Percentiles rank a stretch among this genome's conserved stretches.
Evolutionary conservation across 2,329 filamentous ascomycete species (phyloP).

Genomic region (Hypoxylon sp.): DNA sequence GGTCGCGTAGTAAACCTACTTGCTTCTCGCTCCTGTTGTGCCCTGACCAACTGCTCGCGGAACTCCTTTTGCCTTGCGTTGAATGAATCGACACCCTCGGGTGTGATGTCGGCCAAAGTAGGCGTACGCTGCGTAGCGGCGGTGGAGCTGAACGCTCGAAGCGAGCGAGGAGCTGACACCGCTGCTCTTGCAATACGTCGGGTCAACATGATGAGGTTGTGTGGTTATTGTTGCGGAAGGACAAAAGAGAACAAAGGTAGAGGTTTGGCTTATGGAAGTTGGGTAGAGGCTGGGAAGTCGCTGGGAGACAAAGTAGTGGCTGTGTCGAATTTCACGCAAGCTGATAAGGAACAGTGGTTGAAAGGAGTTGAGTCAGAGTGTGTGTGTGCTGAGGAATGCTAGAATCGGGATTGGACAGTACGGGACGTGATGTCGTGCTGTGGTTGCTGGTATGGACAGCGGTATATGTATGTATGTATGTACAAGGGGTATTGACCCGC

Average conservation of each 20-base stretch:
- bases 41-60: constrained; percentile 81
- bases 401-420: constrained; percentile 27
- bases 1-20: constrained; percentile 68
- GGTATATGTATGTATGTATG: constrained; percentile 19
- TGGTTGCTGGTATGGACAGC: background rate
- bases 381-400: constrained; percentile 35
- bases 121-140: constrained; percentile 68
- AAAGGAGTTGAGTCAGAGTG: background rate
- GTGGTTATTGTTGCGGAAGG: background rate
- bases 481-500: constrained; percentile 18
- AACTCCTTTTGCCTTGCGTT: constrained; percentile 87
- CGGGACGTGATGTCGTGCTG: constrained; percentile 6
- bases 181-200: constrained; percentile 63
- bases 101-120: constrained; percentile 86
- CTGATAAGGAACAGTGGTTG: constrained; percentile 3
- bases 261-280: constrained; percentile 6
- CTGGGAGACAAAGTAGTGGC: background rate
- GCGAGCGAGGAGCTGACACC: constrained; percentile 60
- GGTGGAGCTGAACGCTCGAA: constrained; percentile 71
- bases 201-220: constrained; percentile 62
- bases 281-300: constrained; percentile 1
- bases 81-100: constrained; percentile 79
- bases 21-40: constrained; percentile 86
- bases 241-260: constrained; percentile 21
- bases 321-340: constrained; percentile 33